A percentile compares a stretch with the other conserved stretches of the same genome.
Conservation (phyloP, 306 rosid species). For the Glycine soja region DNA sequence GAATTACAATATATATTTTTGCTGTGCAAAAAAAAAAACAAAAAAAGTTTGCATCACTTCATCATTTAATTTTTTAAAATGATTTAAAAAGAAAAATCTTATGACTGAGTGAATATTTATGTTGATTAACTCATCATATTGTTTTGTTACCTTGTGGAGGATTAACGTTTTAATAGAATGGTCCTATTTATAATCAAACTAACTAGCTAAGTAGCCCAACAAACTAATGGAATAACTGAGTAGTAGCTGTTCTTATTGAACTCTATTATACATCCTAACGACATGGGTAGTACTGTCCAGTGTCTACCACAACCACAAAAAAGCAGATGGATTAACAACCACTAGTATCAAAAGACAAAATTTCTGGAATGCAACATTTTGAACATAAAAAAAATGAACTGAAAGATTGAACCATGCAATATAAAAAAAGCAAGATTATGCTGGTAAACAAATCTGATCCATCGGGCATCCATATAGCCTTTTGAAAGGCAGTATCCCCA, state of each 20-base stretch:
- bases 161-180: no score
- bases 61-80: no score
- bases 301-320: constrained; percentile 4
- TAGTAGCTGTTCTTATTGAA: not conserved
- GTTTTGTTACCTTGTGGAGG: no score
- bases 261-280: not conserved
- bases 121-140: no score
- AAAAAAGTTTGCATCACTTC: no score
- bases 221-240: not conserved
- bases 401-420: not conserved
- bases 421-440: not conserved
- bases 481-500: constrained; percentile 1
- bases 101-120: no score
- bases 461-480: not conserved
- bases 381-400: not conserved
- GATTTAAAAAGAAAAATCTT: no score
- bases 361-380: not conserved
- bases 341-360: constrained; percentile 7
- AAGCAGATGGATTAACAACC: not conserved
- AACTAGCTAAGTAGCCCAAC: not conserved
- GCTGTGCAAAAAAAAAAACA: no score
- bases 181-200: not conserved
- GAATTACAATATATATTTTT: no score
- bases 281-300: not conserved
- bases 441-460: constrained; percentile 1